These are phyloP conservation scores for Schrenkiella parvula DNA, from an alignment of 345 rosid species.

Conservation along the genomic window DNA sequence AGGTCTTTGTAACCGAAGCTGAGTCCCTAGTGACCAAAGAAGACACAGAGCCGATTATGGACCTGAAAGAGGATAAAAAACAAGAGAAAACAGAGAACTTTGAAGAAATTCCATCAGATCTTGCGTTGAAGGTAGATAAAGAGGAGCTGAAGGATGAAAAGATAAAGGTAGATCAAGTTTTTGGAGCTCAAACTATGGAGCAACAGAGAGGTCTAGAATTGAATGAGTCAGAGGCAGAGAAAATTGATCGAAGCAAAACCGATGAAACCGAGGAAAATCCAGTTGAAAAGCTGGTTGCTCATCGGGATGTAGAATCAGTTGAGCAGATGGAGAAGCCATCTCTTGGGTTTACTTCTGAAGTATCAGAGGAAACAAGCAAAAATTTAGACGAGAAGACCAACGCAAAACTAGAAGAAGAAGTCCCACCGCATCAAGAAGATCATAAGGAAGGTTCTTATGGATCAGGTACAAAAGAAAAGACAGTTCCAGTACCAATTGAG, in stretches of 20 bases:
- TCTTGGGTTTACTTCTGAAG: constrained; percentile 18
- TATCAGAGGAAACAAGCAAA: constrained; percentile 26
- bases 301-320: neutral
- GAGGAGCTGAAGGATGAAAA: neutral
- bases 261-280: neutral
- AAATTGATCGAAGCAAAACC: constrained; percentile 2
- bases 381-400: neutral
- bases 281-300: neutral
- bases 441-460: neutral
- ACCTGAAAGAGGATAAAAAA: constrained; percentile 1
- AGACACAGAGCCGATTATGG: neutral
- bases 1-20: neutral
- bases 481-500: neutral
- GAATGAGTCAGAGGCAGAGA: neutral
- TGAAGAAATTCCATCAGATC: constrained; percentile 7
- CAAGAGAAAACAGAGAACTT: constrained; percentile 11
- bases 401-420: constrained; percentile 11
- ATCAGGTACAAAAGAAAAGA: constrained; percentile 7
- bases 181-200: constrained; percentile 1
- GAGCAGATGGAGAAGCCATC: constrained; percentile 10
- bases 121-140: constrained; percentile 9
- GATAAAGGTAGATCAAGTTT: neutral
- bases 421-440: neutral
- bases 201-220: neutral
- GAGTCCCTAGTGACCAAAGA: neutral